Base-by-base conservation (phyloP, 2,329 filamentous ascomycete species). In the Talaromyces sp. region DNA sequence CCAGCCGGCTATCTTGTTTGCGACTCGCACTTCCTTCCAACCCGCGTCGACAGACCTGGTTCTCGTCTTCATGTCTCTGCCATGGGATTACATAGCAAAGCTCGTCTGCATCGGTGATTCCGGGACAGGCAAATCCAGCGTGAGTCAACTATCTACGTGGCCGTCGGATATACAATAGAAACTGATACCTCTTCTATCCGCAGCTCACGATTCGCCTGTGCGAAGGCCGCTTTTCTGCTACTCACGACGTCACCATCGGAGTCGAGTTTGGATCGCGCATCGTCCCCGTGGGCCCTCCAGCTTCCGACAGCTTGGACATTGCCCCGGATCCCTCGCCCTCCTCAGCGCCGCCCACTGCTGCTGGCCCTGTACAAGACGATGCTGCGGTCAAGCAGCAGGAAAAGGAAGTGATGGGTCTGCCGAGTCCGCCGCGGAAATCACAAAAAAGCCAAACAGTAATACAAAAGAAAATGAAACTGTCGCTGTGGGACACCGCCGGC, bases 51-150 rank as follows among this genome's bases (percentile, higher is more conserved):
- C 53, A 23, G 47, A 28, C 50, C 50, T n/a, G 50, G n/a, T 28
- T 33, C 57, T 61, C 65, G 68, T 73, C 72, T 73, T 72, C 71
- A 78, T 78, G 76, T 78, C 76, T 73, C 74, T 76, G 70, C 89
- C 92, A 77, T 98, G 94, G 94, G 92, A 98, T 81, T 98, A 96
- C 82, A 99, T 98, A 75, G 93, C 94, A 77, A 99, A 99, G 80
- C 91, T 99, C 70, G 94, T 98, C 73, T 96, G 92, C 81, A 92
- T 99, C 72, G 95, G 95, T 76, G 95, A 98, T 81, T 95, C 90
- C 53, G 95, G 93, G 74, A 96, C 92, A 74, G 95, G 95, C 72
- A 99, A 99, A 83, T 96, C 92, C 61, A 87, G 84, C 75, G 84
- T 86, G 77, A 66, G 81, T 74, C 30, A 16, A 27, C 18, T 40